Evolutionary conservation across 352 stramenopile species (phyloP).

Genomic region (Pythium biforme): DNA sequence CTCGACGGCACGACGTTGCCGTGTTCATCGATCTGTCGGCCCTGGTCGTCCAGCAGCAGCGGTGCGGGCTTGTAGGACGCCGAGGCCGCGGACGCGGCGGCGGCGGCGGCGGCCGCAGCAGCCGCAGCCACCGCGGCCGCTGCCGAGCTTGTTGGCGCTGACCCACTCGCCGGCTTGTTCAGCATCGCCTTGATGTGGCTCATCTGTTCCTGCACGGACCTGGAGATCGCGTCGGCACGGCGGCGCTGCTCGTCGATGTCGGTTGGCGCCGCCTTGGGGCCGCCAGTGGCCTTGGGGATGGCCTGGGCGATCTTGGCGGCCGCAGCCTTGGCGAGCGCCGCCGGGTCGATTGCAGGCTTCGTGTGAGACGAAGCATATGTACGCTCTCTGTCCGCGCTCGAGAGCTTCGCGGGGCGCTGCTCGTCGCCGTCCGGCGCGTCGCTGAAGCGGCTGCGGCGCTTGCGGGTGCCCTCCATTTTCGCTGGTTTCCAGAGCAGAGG

Average conservation of each 20-base stretch:
- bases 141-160: conserved; percentile 6
- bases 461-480: conserved; percentile 39
- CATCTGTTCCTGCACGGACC: conserved; percentile 87
- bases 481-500: neutral
- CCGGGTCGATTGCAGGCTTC: conserved; percentile 38
- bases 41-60: conserved; percentile 74
- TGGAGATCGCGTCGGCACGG: conserved; percentile 75
- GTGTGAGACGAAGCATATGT: conserved; percentile 1
- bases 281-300: conserved; percentile 32
- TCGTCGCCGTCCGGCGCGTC: conserved; percentile 37
- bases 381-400: conserved; percentile 10
- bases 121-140: neutral
- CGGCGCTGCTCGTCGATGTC: conserved; percentile 47
- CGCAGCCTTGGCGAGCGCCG: conserved; percentile 63
- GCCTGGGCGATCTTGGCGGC: conserved; percentile 69
- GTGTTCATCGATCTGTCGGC: conserved; percentile 68
- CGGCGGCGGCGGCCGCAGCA: neutral
- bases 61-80: conserved; percentile 68
- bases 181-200: conserved; percentile 69
- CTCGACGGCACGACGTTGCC: conserved; percentile 66
- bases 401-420: conserved; percentile 22
- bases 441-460: conserved; percentile 86
- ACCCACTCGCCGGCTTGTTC: conserved; percentile 36
- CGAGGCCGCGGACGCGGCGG: neutral
- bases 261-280: conserved; percentile 2